These are phyloP conservation scores for Aquilaria malaccensis DNA, from an alignment of 345 rosid genomes.

Conservation along the genomic window DNA sequence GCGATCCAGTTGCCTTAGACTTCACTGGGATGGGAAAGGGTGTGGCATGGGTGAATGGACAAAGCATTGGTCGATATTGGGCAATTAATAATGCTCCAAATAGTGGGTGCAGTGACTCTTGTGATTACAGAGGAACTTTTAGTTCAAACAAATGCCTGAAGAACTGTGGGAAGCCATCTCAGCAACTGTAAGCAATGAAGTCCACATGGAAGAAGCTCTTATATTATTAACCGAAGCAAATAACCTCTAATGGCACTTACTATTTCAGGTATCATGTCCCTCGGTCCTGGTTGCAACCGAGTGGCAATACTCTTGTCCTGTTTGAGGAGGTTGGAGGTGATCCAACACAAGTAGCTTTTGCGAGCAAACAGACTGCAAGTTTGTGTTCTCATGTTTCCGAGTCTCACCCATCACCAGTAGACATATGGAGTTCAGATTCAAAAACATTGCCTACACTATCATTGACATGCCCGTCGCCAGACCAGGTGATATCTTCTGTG, in stretches of 20 bases:
- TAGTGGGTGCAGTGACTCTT: constrained; percentile 56
- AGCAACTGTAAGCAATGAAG: constrained; percentile 54
- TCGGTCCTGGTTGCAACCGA: constrained; percentile 76
- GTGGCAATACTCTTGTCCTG: constrained; percentile 69
- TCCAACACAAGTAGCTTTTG: constrained; percentile 61
- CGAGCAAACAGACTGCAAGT: constrained; percentile 40
- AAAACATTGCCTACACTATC: constrained; percentile 40
- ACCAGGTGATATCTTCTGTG: constrained; percentile 68
- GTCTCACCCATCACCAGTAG: constrained; percentile 69
- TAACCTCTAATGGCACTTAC: not conserved
- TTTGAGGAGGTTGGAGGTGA: constrained; percentile 90
- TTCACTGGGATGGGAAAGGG: constrained; percentile 92
- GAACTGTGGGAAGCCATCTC: constrained; percentile 87
- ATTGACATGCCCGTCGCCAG: constrained; percentile 48
- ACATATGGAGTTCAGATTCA: constrained; percentile 56
- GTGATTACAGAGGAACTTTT: constrained; percentile 75
- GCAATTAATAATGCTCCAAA: constrained; percentile 46
- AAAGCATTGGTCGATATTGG: constrained; percentile 96
- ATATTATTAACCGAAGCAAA: no score
- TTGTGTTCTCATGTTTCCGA: constrained; percentile 62
- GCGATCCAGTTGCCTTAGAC: constrained; percentile 72
- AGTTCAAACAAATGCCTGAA: constrained; percentile 65
- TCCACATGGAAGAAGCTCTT: not conserved
- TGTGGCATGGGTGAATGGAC: constrained; percentile 95
- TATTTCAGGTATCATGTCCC: constrained; percentile 77